Evolutionary conservation across 768 basidiomycete genomes (phyloP), one percentile per base, ranked within the genome.

Genomic region (Tylopilus vinaceipallidus): DNA sequence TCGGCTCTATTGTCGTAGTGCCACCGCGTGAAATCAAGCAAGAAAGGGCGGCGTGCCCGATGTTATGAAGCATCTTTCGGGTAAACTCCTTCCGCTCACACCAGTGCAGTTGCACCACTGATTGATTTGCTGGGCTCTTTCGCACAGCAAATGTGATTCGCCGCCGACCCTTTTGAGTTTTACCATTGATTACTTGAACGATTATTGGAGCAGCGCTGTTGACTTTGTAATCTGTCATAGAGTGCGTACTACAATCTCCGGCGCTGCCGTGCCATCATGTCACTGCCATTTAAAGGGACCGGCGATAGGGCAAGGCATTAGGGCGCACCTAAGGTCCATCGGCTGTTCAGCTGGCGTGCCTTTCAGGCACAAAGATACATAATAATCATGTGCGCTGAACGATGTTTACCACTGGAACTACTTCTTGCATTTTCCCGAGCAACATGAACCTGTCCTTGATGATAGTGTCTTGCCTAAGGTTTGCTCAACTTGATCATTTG

Each of bases 61-160:
- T 19, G 22, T 26, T 19, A 40, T 26, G 39, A 29, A 13, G 24
- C 36, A n/a, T 14, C 17, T 30, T 16, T 33, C 13, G 3, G 26
- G 27, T 29, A 26, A 32, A 40, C 39, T 24, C 10, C 16, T 14
- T 12, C 39, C n/a, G n/a, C 20, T 44, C 43, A 34, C 32, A 44
- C 32, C 44, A 35, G 20, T 35, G 33, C 23, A 35, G 20, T 22
- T 45, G 24, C 44, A 10, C 24, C 24, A 17, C 40, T 41, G 17
- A 27, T 45, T 45, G 34, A 27, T 35, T 27, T 13, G 11, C 19
- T 45, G 45, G n/a, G n/a, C n/a, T 29, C 11, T 23, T 30, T 13
- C 14, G 42, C 49, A 50, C 22, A 50, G 49, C 43, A 24, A 45
- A 38, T 14, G 20, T 38, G 49, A 45, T 32, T 45, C 14, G 23